Evolutionary conservation across 106 monocot genomes (phyloP), one percentile per base, ranked within the genome.

Genomic region (Dendrobium catenatum): DNA sequence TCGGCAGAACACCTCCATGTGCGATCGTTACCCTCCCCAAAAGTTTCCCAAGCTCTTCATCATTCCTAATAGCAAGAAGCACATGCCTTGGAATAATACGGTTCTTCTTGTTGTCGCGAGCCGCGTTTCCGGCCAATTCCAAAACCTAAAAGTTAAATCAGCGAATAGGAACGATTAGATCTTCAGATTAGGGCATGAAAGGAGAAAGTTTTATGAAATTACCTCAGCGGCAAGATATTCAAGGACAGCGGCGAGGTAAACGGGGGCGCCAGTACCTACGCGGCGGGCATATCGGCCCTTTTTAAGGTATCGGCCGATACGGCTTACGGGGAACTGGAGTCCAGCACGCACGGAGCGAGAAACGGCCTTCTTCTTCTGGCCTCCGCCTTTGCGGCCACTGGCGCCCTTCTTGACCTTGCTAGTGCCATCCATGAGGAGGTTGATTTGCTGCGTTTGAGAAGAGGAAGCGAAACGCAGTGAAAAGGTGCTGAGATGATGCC

Each of bases 191-290:
- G n/a, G 13, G 27, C 5, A 5, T 26, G 29, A 81, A 54, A 20
- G 7, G 8, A 51, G 31, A 51, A 20, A 33, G 55, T 26, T 47
- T 47, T 22, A 5, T 6, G 64, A 74, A 20, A 9, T 73, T 73
- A 88, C 89, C 87, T 91, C 91, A 29, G 91, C 91, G 6, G 91
- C 87, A 22, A 91, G 87, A 64, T 91, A 91, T 75, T 91, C 91
- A 17, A 91, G 88, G 37, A 91, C 91, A 73, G 91, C 88, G 44
- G 91, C 83, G 46, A 91, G 91, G 77, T 91, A 91, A 66, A 89
- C 89, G 37, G 91, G 89, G 27, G 91, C 91, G 8, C 91, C 91
- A 29, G 83, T 80, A 55, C 90, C 88, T 66, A 91, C 82, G 42
- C 90, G 90, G 86, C 84, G 79, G 2, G 90, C 79, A 31, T 91